Conservation (phyloP, 225 moss, liverwort and hornwort genomes). For the Rhytidiadelphus loreus region DNA sequence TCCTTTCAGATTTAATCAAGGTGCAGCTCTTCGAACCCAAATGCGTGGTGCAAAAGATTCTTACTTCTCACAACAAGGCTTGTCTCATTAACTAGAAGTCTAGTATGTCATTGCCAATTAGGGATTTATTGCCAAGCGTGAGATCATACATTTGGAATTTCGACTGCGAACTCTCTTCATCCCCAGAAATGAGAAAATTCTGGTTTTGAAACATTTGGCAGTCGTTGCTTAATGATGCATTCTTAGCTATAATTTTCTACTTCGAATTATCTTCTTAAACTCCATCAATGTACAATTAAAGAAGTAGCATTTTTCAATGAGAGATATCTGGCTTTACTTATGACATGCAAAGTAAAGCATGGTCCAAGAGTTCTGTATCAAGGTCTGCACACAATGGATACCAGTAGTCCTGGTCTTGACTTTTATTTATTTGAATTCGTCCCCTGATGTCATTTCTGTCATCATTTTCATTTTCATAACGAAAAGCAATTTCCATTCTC, state of each 20-base stretch:
- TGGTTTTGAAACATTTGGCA: background rate
- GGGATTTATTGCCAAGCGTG: background rate
- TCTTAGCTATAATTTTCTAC: background rate
- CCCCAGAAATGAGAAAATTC: background rate
- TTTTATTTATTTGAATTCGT: background rate
- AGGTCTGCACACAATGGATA: background rate
- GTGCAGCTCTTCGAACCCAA: background rate
- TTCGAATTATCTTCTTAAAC: background rate
- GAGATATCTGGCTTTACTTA: background rate
- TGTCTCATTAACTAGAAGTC: background rate
- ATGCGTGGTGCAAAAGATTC: background rate
- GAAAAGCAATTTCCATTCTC: background rate
- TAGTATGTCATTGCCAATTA: background rate
- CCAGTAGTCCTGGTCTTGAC: background rate
- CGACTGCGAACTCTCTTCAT: background rate
- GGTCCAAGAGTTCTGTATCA: background rate
- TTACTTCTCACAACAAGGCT: background rate
- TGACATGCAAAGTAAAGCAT: background rate
- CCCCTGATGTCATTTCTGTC: background rate
- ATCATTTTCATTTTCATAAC: background rate
- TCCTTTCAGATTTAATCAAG: conserved; percentile 6
- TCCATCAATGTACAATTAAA: background rate
- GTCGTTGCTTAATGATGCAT: background rate
- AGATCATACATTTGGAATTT: background rate
- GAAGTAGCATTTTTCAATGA: background rate